These are phyloP conservation scores for Fusarium tanahbumbuense DNA, from an alignment of 2,329 filamentous ascomycete species.

Conservation along the genomic window DNA sequence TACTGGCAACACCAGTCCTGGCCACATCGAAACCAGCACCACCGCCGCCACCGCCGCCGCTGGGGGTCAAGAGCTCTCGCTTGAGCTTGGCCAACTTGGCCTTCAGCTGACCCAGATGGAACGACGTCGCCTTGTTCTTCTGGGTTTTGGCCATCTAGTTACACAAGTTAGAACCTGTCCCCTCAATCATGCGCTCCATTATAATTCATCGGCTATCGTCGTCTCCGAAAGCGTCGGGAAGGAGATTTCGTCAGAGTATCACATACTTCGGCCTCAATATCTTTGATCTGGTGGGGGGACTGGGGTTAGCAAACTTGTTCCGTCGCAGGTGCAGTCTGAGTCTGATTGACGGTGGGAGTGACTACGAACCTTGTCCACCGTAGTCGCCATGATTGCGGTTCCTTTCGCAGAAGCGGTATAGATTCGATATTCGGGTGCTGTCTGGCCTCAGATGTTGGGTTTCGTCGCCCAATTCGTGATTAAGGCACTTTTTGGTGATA, in stretches of 20 bases:
- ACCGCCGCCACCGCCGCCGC: slow-evolving; percentile 83
- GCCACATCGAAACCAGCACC: slow-evolving; percentile 92
- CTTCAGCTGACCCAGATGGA: slow-evolving; percentile 94
- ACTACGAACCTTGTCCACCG: slow-evolving; percentile 86
- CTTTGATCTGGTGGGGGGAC: slow-evolving; percentile 78
- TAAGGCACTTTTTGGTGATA: slow-evolving; percentile 42
- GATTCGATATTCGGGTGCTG: slow-evolving; percentile 16
- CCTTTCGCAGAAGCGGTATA: slow-evolving; percentile 22
- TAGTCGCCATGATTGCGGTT: slow-evolving; percentile 83
- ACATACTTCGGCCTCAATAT: slow-evolving; percentile 92
- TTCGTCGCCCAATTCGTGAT: slow-evolving; percentile 35
- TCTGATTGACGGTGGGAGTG: slow-evolving; percentile 7
- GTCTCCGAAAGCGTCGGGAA: slow-evolving; percentile 22
- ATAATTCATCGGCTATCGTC: slow-evolving; percentile 8
- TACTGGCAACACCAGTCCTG: slow-evolving; percentile 94
- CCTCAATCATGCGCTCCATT: slow-evolving; percentile 1
- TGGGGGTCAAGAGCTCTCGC: slow-evolving; percentile 90
- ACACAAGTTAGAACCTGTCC: slow-evolving; percentile 33
- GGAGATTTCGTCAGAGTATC: slow-evolving; percentile 21
- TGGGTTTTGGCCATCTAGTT: slow-evolving; percentile 91
- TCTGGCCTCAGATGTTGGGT: slow-evolving; percentile 36
- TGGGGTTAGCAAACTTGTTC: slow-evolving; percentile 50
- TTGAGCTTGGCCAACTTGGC: slow-evolving; percentile 98
- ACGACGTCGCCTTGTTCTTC: slow-evolving; percentile 96
- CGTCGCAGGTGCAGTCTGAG: background rate